Conservation (phyloP, 108 stramenopile genomes). For the Cylindrotheca fusiformis region DNA sequence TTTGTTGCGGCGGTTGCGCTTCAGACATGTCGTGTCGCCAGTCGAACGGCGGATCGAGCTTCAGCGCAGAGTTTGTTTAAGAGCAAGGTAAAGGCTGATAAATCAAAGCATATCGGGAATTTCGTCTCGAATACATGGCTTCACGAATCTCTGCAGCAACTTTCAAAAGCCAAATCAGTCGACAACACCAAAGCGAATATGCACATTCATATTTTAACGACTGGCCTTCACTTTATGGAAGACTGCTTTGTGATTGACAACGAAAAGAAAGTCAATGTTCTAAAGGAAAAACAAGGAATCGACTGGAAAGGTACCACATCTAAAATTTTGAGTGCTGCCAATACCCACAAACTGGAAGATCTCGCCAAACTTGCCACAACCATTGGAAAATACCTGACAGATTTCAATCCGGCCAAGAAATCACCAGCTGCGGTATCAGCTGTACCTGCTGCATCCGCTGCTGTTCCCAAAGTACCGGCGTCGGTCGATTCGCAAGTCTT, state of each 20-base stretch:
- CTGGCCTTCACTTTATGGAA: constrained; percentile 12
- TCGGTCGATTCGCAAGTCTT: not conserved
- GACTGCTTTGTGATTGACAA: constrained; percentile 17
- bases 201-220: constrained; percentile 6
- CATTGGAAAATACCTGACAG: not conserved
- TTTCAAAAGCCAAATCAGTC: not conserved
- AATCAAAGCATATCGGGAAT: constrained; percentile 17
- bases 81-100: constrained; percentile 1
- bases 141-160: constrained; percentile 1
- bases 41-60: not conserved
- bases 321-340: not conserved
- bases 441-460: not conserved
- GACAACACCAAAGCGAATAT: not conserved
- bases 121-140: constrained; percentile 12
- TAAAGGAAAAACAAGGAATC: constrained; percentile 22
- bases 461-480: not conserved
- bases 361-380: not conserved
- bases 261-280: constrained; percentile 5
- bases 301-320: constrained; percentile 8
- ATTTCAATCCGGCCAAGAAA: not conserved
- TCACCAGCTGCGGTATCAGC: not conserved
- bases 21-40: constrained; percentile 3
- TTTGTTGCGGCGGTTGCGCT: constrained; percentile 2
- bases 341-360: not conserved
- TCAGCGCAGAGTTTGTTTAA: constrained; percentile 5